Conservation (phyloP, 108 stramenopile species). For the Stephanodiscus triporus region DNA sequence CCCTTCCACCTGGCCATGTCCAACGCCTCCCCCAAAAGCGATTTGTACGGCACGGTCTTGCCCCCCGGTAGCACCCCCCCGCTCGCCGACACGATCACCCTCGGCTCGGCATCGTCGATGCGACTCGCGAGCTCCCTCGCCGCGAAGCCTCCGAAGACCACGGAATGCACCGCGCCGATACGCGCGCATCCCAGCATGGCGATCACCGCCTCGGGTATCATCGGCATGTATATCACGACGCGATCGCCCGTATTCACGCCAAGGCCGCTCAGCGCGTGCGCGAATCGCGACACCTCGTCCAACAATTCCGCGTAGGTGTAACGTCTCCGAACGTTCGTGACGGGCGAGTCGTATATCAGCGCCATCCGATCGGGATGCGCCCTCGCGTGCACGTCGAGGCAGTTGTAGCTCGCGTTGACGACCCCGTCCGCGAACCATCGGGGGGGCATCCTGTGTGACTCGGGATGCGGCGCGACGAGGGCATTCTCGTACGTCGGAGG, state of each 20-base stretch:
- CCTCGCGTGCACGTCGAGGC: constrained; percentile 67
- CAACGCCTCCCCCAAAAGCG: constrained; percentile 66
- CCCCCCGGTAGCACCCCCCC: constrained; percentile 60
- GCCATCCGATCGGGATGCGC: constrained; percentile 57
- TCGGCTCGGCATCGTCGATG: constrained; percentile 72
- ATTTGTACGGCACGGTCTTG: constrained; percentile 64
- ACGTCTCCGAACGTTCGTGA: constrained; percentile 43
- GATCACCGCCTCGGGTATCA: constrained; percentile 77
- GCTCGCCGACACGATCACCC: constrained; percentile 73
- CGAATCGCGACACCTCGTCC: constrained; percentile 58
- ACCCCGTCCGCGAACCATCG: constrained; percentile 63
- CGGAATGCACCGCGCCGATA: constrained; percentile 82
- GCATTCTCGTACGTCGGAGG: too few relatives aligned
- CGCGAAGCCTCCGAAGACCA: constrained; percentile 91
- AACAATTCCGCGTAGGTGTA: constrained; percentile 67
- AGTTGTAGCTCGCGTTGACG: constrained; percentile 74
- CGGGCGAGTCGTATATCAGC: constrained; percentile 65
- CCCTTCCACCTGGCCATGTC: constrained; percentile 47
- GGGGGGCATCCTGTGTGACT: too few relatives aligned
- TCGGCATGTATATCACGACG: constrained; percentile 87
- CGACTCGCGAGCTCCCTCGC: constrained; percentile 66
- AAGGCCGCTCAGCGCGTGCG: constrained; percentile 51
- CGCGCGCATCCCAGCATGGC: constrained; percentile 84
- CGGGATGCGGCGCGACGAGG: too few relatives aligned
- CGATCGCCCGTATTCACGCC: constrained; percentile 73